phyloP scores from a whole-genome alignment of 768 basidiomycete genomes.

The Termitomyces sp. region DNA sequence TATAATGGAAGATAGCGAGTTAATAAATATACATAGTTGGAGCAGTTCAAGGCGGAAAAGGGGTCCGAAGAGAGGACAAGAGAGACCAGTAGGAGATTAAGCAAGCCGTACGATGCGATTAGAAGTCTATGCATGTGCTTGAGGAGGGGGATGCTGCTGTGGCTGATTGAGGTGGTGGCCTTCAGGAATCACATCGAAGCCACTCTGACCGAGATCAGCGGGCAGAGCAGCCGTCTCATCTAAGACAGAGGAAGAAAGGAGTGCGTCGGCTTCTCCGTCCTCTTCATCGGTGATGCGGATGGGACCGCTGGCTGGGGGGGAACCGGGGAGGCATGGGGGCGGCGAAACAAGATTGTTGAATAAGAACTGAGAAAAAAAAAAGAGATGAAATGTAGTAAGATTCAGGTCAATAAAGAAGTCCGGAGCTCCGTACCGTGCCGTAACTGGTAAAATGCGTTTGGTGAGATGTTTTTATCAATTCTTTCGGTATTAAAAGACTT shows the following conservation, averaged over 20 bases:
- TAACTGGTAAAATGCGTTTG: slow-evolving; percentile 45
- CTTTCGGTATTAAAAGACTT: slow-evolving; percentile 26
- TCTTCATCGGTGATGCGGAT: slow-evolving; percentile 47
- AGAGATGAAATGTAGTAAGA: slow-evolving; percentile 8
- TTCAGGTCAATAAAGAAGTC: slow-evolving; percentile 5
- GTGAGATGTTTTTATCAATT: slow-evolving; percentile 4
- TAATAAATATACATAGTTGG: neutral
- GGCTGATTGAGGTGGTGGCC: slow-evolving; percentile 26
- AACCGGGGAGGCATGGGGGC: slow-evolving; percentile 60
- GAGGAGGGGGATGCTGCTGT: slow-evolving; percentile 5
- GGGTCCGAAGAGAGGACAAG: neutral
- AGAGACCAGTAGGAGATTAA: neutral
- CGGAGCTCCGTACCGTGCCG: slow-evolving; percentile 61
- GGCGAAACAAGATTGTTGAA: slow-evolving; percentile 80
- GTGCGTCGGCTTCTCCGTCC: slow-evolving; percentile 54
- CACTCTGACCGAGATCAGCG: slow-evolving; percentile 74
- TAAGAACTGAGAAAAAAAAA: slow-evolving; percentile 63
- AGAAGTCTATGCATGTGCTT: neutral
- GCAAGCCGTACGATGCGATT: neutral
- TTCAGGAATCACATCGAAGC: slow-evolving; percentile 77
- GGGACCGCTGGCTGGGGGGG: slow-evolving; percentile 27
- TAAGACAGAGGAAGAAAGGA: slow-evolving; percentile 41
- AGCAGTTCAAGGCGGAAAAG: neutral
- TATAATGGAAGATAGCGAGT: neutral
- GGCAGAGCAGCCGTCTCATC: slow-evolving; percentile 86